These are phyloP conservation scores for Penicillium chermesinum DNA, from an alignment of 495 filamentous ascomycete genomes.

Conservation along the genomic window DNA sequence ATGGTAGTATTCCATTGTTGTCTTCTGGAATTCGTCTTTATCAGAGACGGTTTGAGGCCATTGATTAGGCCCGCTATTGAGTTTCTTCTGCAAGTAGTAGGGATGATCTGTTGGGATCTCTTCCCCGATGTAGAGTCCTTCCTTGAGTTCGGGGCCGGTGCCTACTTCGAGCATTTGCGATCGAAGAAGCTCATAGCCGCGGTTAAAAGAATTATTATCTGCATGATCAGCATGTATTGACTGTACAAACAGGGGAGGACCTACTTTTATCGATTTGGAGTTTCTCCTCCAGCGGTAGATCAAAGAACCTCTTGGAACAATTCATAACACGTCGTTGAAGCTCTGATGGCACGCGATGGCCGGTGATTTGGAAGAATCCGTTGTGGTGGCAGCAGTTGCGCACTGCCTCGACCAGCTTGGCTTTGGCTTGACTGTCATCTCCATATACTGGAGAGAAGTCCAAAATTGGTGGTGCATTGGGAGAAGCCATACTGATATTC, in stretches of 20 bases:
- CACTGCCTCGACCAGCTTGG: conserved; percentile 26
- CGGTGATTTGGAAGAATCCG: conserved; percentile 49
- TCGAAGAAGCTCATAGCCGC: conserved; percentile 48
- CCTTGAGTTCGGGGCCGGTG: conserved; percentile 45
- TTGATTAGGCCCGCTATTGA: conserved; percentile 45
- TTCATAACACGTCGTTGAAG: conserved; percentile 29
- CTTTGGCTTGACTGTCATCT: conserved; percentile 23
- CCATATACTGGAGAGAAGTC: conserved; percentile 35
- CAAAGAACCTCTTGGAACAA: conserved; percentile 27
- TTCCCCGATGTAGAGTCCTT: conserved; percentile 46
- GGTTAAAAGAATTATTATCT: conserved; percentile 36
- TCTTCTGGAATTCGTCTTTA: conserved; percentile 37
- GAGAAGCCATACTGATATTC: conserved; percentile 13
- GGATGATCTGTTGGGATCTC: conserved; percentile 41
- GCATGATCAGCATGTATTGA: neutral
- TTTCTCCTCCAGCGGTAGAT: neutral
- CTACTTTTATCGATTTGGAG: conserved; percentile 36
- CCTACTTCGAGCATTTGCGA: conserved; percentile 46
- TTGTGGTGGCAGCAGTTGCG: conserved; percentile 33
- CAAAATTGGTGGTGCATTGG: conserved; percentile 29
- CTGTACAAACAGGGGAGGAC: neutral
- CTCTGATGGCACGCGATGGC: conserved; percentile 38
- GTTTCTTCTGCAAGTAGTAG: conserved; percentile 28
- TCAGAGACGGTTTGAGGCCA: conserved; percentile 42
- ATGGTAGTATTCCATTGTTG: conserved; percentile 47